Percentiles rank a stretch among this genome's conserved stretches.
Conservation (phyloP, 208 protist genomes). For the Trypanosoma mega region DNA sequence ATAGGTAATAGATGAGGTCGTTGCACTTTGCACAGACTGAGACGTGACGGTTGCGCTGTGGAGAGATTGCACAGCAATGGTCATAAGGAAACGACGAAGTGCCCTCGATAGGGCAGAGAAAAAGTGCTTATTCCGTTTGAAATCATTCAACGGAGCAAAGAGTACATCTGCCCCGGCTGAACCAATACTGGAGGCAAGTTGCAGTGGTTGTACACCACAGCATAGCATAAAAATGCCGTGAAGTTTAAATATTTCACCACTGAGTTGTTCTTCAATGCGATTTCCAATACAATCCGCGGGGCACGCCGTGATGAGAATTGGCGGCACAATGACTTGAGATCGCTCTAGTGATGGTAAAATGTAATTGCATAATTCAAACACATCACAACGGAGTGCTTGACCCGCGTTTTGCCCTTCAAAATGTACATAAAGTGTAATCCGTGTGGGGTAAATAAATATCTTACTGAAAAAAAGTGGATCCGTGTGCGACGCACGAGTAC, state of each 20-base stretch:
- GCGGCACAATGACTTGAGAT: conserved; percentile 14
- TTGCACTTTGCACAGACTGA: conserved; percentile 3
- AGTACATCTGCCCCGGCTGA: conserved; percentile 41
- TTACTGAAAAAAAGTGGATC: conserved; percentile 51
- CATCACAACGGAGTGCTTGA: conserved; percentile 2
- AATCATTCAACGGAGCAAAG: conserved; percentile 45
- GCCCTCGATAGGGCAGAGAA: conserved; percentile 26
- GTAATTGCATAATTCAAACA: conserved; percentile 30
- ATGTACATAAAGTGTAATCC: conserved; percentile 49
- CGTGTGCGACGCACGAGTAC: not conserved
- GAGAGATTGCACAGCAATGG: conserved; percentile 18
- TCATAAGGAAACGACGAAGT: conserved; percentile 21
- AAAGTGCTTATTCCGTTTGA: conserved; percentile 30
- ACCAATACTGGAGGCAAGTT: conserved; percentile 43
- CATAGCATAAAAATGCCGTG: conserved; percentile 28
- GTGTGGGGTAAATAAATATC: conserved; percentile 47
- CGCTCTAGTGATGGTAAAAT: conserved; percentile 26
- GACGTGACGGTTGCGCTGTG: conserved; percentile 7
- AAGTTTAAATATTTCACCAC: conserved; percentile 18
- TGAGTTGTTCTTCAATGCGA: conserved; percentile 5
- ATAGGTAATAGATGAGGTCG: conserved; percentile 10
- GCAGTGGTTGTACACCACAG: conserved; percentile 56
- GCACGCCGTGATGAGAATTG: conserved; percentile 19
- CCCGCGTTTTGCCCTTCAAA: conserved; percentile 34
- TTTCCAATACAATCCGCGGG: conserved; percentile 12